Evolutionary conservation across 2,329 filamentous ascomycete genomes (phyloP).

Genomic region (Verticillium nubilum): DNA sequence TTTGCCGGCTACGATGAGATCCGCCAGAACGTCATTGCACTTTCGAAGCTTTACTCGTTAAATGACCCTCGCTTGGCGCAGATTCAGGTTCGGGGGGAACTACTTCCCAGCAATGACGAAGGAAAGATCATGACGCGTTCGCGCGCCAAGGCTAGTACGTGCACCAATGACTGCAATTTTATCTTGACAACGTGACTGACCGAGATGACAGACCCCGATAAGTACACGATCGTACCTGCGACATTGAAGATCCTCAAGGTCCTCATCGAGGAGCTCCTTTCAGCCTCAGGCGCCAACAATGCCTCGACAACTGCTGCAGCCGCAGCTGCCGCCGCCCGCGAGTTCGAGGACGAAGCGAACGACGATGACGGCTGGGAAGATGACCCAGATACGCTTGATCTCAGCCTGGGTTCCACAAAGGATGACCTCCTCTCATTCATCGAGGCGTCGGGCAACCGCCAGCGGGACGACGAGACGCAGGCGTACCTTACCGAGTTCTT

Average conservation of each 20-base stretch:
- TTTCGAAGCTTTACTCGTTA: constrained; percentile 85
- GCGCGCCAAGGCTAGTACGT: constrained; percentile 72
- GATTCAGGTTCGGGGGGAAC: constrained; percentile 84
- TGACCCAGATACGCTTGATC: constrained; percentile 68
- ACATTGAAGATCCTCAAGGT: constrained; percentile 96
- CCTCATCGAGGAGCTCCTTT: constrained; percentile 83
- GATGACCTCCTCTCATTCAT: constrained; percentile 76
- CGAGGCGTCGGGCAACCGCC: constrained; percentile 53
- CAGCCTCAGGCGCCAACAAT: constrained; percentile 62
- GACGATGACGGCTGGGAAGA: constrained; percentile 90
- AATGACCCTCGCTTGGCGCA: constrained; percentile 75
- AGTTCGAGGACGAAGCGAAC: constrained; percentile 55
- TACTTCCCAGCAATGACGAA: constrained; percentile 70
- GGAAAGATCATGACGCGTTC: constrained; percentile 87
- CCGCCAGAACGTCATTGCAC: constrained; percentile 88
- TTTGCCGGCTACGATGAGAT: constrained; percentile 99
- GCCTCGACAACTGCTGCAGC: constrained; percentile 59
- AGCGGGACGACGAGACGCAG: constrained; percentile 86
- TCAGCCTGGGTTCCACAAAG: constrained; percentile 64
- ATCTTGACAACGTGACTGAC: constrained; percentile 17
- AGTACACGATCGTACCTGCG: constrained; percentile 81
- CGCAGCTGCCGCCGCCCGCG: constrained; percentile 47
- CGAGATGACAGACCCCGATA: constrained; percentile 64
- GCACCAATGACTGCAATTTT: neutral
- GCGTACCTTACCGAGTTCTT: constrained; percentile 82